Evolutionary conservation across 495 filamentous ascomycete genomes (phyloP), one percentile per base, ranked within the genome.

Genomic region (Glonium stellatum): DNA sequence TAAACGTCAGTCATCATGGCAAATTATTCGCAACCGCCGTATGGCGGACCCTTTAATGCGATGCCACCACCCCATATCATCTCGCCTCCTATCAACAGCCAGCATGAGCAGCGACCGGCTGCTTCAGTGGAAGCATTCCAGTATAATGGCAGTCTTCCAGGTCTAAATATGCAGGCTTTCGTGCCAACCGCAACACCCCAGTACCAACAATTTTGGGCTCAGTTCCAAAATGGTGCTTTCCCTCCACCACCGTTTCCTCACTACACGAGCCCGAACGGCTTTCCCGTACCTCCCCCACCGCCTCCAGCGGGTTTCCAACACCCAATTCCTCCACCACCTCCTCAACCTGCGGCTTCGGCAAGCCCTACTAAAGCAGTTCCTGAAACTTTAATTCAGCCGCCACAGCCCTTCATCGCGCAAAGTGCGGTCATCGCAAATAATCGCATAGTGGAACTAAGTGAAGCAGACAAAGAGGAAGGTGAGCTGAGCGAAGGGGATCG

Each of bases 401-500:
- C 27, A 6, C 37, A 46, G 8, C 57, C 37, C n/a, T 48, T 47
- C 15, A 55, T 21, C 13, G 34, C 44, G 42, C 13, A 62, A 70
- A 31, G 71, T 60, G 11, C 44, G 69, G 6, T 46, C 25, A 37
- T 25, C 67, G 67, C 37, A 64, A 55, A 34, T 54, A 65, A 48
- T 52, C 70, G 67, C 5, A 68, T 78, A 36, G 66, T 72, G 13
- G 67, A 62, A 22, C 19, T 59, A 11, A 22, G 31, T 9, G 58
- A 61, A 62, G 66, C 23, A 37, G 59, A 19, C 54, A 77, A 80
- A 35, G 88, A 93, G 61, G 88, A 92, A 66, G 87, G 87, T 1
- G 88, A 92, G 67, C 66, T 91, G 18, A 88, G 84, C 63, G 87
- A 90, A 60, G 78, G 76, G 0, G 84, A 84, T 63, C 79, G 75